Evolutionary conservation across 345 rosid genomes (phyloP).

Genomic region (Eucalyptus grandis): DNA sequence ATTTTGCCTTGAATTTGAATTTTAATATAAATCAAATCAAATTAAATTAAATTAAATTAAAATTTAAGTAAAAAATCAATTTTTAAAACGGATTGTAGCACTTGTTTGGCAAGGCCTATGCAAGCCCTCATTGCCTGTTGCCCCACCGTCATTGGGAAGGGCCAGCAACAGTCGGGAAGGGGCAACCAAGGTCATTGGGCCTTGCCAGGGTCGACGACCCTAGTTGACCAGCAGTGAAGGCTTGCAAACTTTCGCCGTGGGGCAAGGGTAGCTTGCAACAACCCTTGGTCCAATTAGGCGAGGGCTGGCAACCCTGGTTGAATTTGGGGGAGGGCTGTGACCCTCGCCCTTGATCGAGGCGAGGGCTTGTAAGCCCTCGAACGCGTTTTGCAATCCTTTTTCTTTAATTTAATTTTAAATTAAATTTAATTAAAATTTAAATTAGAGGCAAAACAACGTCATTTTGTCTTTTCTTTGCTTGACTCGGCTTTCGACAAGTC

Average conservation of each 20-base stretch:
- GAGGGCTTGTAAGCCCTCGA: fast-evolving
- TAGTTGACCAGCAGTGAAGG: fast-evolving
- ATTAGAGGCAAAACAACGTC: fast-evolving
- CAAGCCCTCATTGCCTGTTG: fast-evolving
- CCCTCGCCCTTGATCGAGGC: fast-evolving
- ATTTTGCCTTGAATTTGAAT: too few relatives aligned
- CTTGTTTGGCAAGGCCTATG: too few relatives aligned
- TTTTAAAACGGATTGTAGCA: too few relatives aligned
- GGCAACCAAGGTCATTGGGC: fast-evolving
- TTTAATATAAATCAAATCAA: too few relatives aligned
- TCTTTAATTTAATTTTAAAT: too few relatives aligned
- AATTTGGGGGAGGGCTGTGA: fast-evolving
- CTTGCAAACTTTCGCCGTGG: too few relatives aligned
- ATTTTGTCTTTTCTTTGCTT: fast-evolving
- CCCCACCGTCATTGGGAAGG: fast-evolving
- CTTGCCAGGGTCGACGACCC: fast-evolving
- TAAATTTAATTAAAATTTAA: too few relatives aligned
- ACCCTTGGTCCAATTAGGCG: fast-evolving
- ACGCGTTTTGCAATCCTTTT: fast-evolving
- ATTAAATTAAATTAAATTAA: too few relatives aligned
- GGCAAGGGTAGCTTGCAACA: too few relatives aligned
- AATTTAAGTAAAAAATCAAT: too few relatives aligned
- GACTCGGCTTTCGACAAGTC: fast-evolving
- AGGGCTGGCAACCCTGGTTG: fast-evolving
- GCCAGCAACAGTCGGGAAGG: fast-evolving